phyloP scores from a whole-genome alignment of 2,329 filamentous ascomycete species.

The Didymella pomorum region DNA sequence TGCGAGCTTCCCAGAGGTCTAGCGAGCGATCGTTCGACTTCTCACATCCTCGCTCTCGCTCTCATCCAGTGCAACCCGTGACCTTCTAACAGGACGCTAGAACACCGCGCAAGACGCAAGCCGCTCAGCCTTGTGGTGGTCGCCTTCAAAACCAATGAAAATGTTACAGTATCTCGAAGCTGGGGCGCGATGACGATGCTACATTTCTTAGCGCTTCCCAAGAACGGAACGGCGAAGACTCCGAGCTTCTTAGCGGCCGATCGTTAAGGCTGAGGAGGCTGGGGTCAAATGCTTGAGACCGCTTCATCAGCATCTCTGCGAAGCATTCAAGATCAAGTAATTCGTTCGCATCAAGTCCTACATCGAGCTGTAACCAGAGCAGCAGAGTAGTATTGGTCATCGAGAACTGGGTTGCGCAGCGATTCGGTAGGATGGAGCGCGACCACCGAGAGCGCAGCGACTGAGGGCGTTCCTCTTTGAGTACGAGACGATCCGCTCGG shows the following conservation, averaged over 20 bases:
- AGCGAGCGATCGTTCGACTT: background rate
- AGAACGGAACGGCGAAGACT: slow-evolving; percentile 1
- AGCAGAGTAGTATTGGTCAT: background rate
- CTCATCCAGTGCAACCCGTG: background rate
- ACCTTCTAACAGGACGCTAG: background rate
- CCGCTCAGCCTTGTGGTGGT: slow-evolving; percentile 12
- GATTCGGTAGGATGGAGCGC: background rate
- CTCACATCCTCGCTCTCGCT: background rate
- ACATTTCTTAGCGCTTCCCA: slow-evolving; percentile 2
- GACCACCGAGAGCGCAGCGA: background rate
- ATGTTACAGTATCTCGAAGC: background rate
- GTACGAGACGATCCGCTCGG: background rate
- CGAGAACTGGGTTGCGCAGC: background rate
- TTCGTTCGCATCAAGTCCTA: too few relatives aligned
- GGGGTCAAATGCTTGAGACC: background rate
- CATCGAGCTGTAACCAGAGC: background rate
- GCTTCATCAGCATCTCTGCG: background rate
- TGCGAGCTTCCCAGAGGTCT: background rate
- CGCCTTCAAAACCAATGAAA: background rate
- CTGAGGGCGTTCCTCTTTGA: background rate
- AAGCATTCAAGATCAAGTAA: background rate
- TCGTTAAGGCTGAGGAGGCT: background rate
- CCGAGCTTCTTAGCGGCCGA: slow-evolving; percentile 9
- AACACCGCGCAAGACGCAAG: background rate
- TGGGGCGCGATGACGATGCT: slow-evolving; percentile 8